Base-by-base conservation (phyloP, 2,329 filamentous ascomycete genomes). In the Colletotrichum tropicicola region DNA sequence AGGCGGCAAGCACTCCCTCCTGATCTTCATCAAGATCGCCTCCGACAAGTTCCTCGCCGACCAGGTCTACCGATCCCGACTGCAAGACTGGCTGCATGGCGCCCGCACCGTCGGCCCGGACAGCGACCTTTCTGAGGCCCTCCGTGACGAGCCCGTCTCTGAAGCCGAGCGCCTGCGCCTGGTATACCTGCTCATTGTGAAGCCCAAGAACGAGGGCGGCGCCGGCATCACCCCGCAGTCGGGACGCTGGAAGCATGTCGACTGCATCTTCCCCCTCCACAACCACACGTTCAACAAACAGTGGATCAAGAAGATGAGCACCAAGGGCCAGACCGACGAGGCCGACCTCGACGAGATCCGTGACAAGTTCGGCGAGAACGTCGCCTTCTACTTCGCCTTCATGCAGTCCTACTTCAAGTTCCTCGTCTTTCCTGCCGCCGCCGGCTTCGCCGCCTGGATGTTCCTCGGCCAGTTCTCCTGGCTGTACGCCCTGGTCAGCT, bases 371-470 rank as follows among this genome's bases (percentile, higher is more conserved):
- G 93, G 93, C 51, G 91, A 95, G 77, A 91, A 89, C 75, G 92
- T 98, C 63, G 95, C 92, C 35, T 97, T 97, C 77, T 98, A 98
- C 81, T 98, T 97, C 76, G 93, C 94, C 39, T 98, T 98, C 74
- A 86, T 97, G 30, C 92, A 97, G 73, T 91, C 91, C 32, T 98
- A 98, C 79, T 97, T 97, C 74, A 85, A 88, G 63, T 97, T 97
- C 74, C 83, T 97, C 25, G 78, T 92, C n/a, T 91, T 95, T 65
- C 94, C 94, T 0, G 92, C 94, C 1, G 89, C 83, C 5, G 89
- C 96, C 70, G 95, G 95, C 3, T 83, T 92, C 41, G 83, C 87
- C 1, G 87, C 91, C 12, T 98, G 93, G 92, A 77, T 94, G 28
- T 81, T 97, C n/a, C 83, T 97, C 0, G 93, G 93, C 8, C 87